Evolutionary conservation across 768 basidiomycete genomes (phyloP).

Genomic region (Kwoniella dejecticola): DNA sequence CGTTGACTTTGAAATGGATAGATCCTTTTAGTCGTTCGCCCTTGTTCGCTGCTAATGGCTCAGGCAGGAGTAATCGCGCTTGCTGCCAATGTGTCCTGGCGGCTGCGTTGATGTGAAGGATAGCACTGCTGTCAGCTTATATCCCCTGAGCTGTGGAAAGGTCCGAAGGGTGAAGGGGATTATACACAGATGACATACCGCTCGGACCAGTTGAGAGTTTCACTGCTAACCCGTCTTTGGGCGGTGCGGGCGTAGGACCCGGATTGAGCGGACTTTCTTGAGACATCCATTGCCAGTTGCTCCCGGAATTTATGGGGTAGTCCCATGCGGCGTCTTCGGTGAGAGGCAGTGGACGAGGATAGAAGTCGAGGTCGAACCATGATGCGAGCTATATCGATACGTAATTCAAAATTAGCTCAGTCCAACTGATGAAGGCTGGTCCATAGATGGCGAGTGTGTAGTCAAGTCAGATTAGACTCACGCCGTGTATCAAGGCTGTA

Average conservation of each 20-base stretch:
- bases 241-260: slow-evolving; percentile 41
- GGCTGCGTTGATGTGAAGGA: slow-evolving; percentile 21
- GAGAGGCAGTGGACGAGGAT: slow-evolving; percentile 33
- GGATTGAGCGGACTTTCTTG: slow-evolving; percentile 43
- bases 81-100: slow-evolving; percentile 56
- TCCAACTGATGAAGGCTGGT: background rate
- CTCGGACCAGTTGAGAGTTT: slow-evolving; percentile 50
- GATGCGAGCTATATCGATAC: slow-evolving; percentile 44
- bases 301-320: slow-evolving; percentile 26
- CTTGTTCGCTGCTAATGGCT: slow-evolving; percentile 54
- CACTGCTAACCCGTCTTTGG: slow-evolving; percentile 41
- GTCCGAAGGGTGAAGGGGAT: background rate
- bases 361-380: slow-evolving; percentile 54
- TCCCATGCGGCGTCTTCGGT: slow-evolving; percentile 41
- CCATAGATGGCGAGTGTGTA: background rate
- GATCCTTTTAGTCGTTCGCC: slow-evolving; percentile 46
- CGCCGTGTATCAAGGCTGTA: slow-evolving; percentile 49
- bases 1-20: slow-evolving; percentile 49
- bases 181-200: slow-evolving; percentile 31
- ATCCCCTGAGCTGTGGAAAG: no score
- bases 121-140: background rate
- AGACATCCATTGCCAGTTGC: slow-evolving; percentile 38
- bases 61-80: slow-evolving; percentile 49
- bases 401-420: background rate
- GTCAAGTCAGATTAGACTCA: slow-evolving; percentile 22